These are phyloP conservation scores for Phlebiopsis flavidoalba DNA, from an alignment of 768 basidiomycete genomes.

Conservation along the genomic window DNA sequence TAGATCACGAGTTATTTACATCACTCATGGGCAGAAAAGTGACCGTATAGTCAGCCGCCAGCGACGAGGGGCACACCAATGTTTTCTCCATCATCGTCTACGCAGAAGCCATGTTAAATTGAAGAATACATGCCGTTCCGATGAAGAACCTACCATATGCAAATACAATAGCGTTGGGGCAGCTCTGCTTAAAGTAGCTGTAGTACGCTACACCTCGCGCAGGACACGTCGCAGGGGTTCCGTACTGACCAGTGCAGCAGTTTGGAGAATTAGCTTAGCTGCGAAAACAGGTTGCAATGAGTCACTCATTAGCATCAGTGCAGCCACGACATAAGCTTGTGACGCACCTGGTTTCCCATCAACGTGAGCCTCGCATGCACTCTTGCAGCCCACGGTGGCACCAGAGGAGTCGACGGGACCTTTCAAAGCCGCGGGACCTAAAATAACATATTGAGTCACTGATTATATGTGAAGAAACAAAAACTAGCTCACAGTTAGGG, in stretches of 20 bases:
- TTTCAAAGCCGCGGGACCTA: constrained; percentile 20
- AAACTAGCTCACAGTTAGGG: constrained; percentile 40
- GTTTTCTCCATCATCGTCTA: constrained; percentile 40
- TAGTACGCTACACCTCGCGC: constrained; percentile 25
- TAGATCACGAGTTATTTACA: too few species aligned
- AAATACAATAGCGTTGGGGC: constrained; percentile 20
- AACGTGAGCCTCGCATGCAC: constrained; percentile 25
- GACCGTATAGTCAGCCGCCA: constrained; percentile 37
- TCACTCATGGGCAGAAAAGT: constrained; percentile 37
- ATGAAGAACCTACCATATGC: constrained; percentile 16
- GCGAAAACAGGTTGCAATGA: neutral
- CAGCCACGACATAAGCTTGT: neutral
- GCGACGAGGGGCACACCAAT: constrained; percentile 34
- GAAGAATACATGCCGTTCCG: neutral
- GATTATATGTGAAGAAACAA: neutral
- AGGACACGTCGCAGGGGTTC: constrained; percentile 27
- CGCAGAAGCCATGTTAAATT: neutral
- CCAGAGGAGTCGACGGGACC: constrained; percentile 26
- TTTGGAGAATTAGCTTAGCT: constrained; percentile 27
- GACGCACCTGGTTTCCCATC: constrained; percentile 18
- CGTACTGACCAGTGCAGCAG: constrained; percentile 28
- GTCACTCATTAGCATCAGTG: neutral
- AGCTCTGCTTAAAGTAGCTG: constrained; percentile 19
- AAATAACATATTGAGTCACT: neutral
- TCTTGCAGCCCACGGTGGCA: constrained; percentile 26